phyloP scores from a whole-genome alignment of 73 alveolate genomes.

The Halteria grandinella region DNA sequence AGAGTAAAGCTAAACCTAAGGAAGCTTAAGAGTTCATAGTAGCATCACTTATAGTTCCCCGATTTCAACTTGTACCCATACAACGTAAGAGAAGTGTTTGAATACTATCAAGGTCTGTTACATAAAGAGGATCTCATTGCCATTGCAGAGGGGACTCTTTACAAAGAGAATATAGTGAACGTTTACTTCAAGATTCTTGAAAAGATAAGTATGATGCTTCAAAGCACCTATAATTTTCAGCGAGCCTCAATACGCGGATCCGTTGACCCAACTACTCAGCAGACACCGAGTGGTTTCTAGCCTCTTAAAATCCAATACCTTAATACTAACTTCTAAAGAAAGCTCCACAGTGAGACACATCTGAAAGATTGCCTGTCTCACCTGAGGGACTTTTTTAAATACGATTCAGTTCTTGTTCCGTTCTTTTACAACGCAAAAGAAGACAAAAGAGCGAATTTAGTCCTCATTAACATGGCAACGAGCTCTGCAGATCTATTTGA shows the following conservation, averaged over 20 bases:
- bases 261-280: background rate
- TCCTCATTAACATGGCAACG: conserved; percentile 18
- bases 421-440: conserved; percentile 40
- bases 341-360: background rate
- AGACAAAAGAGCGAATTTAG: conserved; percentile 24
- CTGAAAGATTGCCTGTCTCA: conserved; percentile 18
- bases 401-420: conserved; percentile 19
- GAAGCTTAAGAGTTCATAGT: background rate
- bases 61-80: conserved; percentile 21
- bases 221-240: conserved; percentile 7
- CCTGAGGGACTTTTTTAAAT: conserved; percentile 29
- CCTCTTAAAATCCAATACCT: conserved; percentile 34
- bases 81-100: conserved; percentile 30
- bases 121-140: conserved; percentile 39
- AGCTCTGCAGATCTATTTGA: conserved; percentile 30
- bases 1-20: background rate
- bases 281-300: background rate
- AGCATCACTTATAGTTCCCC: conserved; percentile 41
- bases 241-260: conserved; percentile 35
- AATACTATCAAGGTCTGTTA: conserved; percentile 29
- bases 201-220: conserved; percentile 2
- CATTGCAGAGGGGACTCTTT: conserved; percentile 24
- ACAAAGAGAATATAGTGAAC: conserved; percentile 26
- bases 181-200: conserved; percentile 40
- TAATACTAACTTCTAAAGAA: conserved; percentile 30